Evolutionary conservation across 2,329 filamentous ascomycete species (phyloP).

Genomic region (Arthrobotrys conoides): DNA sequence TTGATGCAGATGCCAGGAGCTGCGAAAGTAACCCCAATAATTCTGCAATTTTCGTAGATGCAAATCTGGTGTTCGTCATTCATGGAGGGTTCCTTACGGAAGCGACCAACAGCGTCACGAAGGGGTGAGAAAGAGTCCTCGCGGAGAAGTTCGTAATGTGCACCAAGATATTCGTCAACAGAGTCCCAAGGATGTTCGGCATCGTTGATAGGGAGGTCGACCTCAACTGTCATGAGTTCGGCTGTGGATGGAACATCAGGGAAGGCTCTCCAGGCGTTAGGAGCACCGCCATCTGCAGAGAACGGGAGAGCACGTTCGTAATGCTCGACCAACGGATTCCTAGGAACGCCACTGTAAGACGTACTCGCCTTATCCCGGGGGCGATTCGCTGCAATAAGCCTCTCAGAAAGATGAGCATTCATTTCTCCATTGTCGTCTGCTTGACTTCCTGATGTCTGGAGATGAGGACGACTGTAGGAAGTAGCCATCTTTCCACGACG

Average conservation of each 20-base stretch:
- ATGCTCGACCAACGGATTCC: constrained; percentile 46
- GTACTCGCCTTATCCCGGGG: constrained; percentile 31
- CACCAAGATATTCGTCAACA: constrained; percentile 77
- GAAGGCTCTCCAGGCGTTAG: constrained; percentile 65
- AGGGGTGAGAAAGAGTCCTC: constrained; percentile 81
- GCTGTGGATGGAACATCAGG: constrained; percentile 73
- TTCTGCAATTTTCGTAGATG: constrained; percentile 78
- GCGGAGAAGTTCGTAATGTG: constrained; percentile 81
- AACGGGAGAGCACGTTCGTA: constrained; percentile 61
- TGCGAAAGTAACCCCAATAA: constrained; percentile 75
- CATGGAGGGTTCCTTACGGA: constrained; percentile 72
- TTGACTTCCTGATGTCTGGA: constrained; percentile 20
- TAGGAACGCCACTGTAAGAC: constrained; percentile 13
- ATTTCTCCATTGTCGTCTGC: constrained; percentile 38
- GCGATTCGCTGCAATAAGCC: constrained; percentile 39
- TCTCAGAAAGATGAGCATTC: constrained; percentile 58
- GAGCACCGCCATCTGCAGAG: constrained; percentile 15
- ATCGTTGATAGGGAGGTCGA: constrained; percentile 71
- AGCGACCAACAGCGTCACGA: constrained; percentile 75
- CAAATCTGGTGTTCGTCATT: constrained; percentile 73
- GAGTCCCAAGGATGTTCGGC: constrained; percentile 73
- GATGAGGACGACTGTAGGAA: constrained; percentile 22
- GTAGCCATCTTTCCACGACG: constrained; percentile 1
- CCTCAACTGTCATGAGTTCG: constrained; percentile 70
- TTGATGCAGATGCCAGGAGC: constrained; percentile 65